Conservation (phyloP, 1,139 yeast species). For the Eremothecium coryli region DNA sequence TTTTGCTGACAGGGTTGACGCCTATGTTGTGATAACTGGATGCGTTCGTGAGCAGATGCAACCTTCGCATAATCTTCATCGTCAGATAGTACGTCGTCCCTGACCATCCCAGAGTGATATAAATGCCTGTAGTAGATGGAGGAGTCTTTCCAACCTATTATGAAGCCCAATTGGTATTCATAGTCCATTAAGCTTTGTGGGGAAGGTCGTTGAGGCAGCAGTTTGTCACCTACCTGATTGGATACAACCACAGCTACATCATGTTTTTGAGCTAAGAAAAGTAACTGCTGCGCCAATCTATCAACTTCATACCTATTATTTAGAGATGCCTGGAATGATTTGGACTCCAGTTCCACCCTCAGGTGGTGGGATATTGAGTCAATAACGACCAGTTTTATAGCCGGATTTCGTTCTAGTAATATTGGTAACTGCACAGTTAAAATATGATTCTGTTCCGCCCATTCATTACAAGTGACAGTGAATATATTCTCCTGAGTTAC, state of each 20-base stretch:
- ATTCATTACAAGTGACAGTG: constrained; percentile 56
- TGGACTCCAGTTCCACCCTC: constrained; percentile 50
- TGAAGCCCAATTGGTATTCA: constrained; percentile 65
- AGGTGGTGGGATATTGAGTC: constrained; percentile 87
- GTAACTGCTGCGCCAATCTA: constrained; percentile 41
- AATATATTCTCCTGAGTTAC: constrained; percentile 44
- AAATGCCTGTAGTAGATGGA: constrained; percentile 31
- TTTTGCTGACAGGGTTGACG: neutral
- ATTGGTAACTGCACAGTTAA: constrained; percentile 62
- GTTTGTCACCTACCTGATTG: constrained; percentile 71
- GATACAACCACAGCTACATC: constrained; percentile 60
- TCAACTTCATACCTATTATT: constrained; percentile 39
- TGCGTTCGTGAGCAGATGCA: constrained; percentile 3
- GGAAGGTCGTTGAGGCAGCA: constrained; percentile 22
- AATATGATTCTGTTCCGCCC: constrained; percentile 69
- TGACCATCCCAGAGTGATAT: constrained; percentile 9
- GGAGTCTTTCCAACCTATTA: constrained; percentile 62
- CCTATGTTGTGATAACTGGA: constrained; percentile 2
- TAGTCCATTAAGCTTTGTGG: constrained; percentile 37
- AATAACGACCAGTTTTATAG: constrained; percentile 49
- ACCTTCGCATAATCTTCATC: constrained; percentile 25
- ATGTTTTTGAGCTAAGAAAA: constrained; percentile 40
- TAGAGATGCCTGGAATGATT: constrained; percentile 31
- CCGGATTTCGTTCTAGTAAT: constrained; percentile 35
- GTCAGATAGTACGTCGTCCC: constrained; percentile 25